phyloP scores from a whole-genome alignment of 495 filamentous ascomycete species.

The Aspergillus ostianus region DNA sequence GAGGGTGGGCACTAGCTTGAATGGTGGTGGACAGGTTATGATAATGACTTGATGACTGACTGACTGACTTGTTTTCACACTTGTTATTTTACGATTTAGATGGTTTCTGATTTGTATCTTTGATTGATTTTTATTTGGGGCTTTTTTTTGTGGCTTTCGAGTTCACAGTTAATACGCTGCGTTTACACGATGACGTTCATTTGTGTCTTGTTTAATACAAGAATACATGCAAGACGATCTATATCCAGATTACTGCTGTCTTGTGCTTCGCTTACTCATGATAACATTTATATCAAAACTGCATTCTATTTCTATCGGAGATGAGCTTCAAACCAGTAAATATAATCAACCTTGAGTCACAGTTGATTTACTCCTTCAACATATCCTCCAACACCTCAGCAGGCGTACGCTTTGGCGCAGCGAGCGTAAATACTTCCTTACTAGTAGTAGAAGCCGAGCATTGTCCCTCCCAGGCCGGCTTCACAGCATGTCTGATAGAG shows the following conservation, averaged over 20 bases:
- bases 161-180: not conserved
- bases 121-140: no score
- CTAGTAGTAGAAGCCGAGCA: slow-evolving; percentile 35
- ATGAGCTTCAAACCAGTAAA: no score
- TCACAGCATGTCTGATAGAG: slow-evolving; percentile 23
- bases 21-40: not conserved
- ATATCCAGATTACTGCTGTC: no score
- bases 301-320: no score
- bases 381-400: slow-evolving; percentile 19
- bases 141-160: not conserved
- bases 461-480: slow-evolving; percentile 29
- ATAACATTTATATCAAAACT: no score
- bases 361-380: slow-evolving; percentile 12
- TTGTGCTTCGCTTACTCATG: no score
- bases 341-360: no score
- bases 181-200: no score
- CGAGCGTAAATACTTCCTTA: slow-evolving; percentile 30
- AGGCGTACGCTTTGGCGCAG: slow-evolving; percentile 26
- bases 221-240: no score
- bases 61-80: not conserved
- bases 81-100: not conserved
- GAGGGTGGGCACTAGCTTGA: not conserved
- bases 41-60: not conserved
- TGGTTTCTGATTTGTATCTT: not conserved
- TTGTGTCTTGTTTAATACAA: no score